phyloP scores from a whole-genome alignment of 805 yeast species.

The Candida maltosa region DNA sequence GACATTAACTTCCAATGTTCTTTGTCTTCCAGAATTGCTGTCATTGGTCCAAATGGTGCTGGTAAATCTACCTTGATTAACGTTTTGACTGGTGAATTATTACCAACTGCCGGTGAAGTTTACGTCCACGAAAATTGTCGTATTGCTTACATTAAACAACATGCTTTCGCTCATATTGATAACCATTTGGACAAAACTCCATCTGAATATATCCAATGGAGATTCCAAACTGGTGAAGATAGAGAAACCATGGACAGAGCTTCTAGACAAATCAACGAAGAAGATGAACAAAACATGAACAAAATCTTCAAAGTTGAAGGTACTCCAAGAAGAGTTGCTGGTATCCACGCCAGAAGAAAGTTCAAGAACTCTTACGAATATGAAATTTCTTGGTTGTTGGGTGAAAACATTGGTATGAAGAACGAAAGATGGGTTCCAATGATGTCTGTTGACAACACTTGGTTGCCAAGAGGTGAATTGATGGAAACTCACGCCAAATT shows the following conservation, averaged over 20 bases:
- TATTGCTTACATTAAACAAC: conserved; percentile 98
- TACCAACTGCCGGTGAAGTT: conserved; percentile 83
- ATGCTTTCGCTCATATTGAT: conserved; percentile 95
- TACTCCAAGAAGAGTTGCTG: conserved; percentile 88
- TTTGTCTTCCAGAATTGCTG: conserved; percentile 93
- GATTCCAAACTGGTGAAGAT: conserved; percentile 96
- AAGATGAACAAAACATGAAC: conserved; percentile 71
- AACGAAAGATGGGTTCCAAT: conserved; percentile 73
- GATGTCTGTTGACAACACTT: conserved; percentile 88
- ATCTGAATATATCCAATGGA: conserved; percentile 96
- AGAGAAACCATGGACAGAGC: conserved; percentile 94
- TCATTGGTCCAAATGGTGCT: conserved; percentile 97
- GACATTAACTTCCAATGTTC: conserved; percentile 88
- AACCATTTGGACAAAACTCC: conserved; percentile 97
- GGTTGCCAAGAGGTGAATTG: conserved; percentile 84
- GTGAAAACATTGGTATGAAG: conserved; percentile 99
- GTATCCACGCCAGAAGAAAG: conserved; percentile 95
- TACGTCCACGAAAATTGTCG: conserved; percentile 98
- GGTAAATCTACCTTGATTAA: conserved; percentile 96
- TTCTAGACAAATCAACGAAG: conserved; percentile 78
- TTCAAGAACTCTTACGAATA: conserved; percentile 95
- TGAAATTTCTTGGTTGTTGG: conserved; percentile 93
- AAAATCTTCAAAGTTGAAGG: conserved; percentile 84
- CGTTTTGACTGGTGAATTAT: conserved; percentile 85
- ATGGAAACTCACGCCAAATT: conserved; percentile 49